Evolutionary conservation across 2,329 filamentous ascomycete genomes (phyloP).

Genomic region (Fragosphaeria purpurea): DNA sequence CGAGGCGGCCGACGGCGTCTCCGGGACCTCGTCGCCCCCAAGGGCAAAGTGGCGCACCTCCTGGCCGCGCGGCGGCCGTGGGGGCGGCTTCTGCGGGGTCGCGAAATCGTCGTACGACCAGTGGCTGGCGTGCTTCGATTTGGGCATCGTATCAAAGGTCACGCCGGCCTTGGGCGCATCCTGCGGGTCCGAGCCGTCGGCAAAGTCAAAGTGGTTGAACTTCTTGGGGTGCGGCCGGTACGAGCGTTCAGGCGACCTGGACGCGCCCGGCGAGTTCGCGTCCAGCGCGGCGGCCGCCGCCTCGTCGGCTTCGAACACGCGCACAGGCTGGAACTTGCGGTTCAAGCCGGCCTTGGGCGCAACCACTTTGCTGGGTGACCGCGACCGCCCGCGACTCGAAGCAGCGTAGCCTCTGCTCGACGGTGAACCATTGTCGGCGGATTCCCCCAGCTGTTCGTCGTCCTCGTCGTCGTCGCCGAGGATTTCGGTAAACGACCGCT

Average conservation of each 20-base stretch:
- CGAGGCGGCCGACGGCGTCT: conserved; percentile 37
- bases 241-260: conserved; percentile 30
- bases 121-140: conserved; percentile 58
- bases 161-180: conserved; percentile 34
- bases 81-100: conserved; percentile 67
- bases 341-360: conserved; percentile 44
- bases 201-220: conserved; percentile 79
- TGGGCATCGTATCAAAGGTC: conserved; percentile 31
- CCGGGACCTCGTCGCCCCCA: conserved; percentile 50
- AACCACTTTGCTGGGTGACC: conserved; percentile 27
- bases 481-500: conserved; percentile 65
- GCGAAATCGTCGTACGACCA: conserved; percentile 86
- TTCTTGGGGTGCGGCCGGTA: conserved; percentile 65
- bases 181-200: conserved; percentile 48
- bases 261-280: conserved; percentile 29
- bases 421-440: not conserved
- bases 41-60: conserved; percentile 73
- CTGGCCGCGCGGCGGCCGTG: conserved; percentile 51
- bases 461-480: conserved; percentile 39
- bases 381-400: conserved; percentile 36
- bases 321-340: conserved; percentile 53
- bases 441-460: conserved; percentile 16
- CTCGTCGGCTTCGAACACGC: conserved; percentile 44
- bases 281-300: conserved; percentile 21
- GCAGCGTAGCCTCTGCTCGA: conserved; percentile 7